phyloP scores from a whole-genome alignment of 495 filamentous ascomycete species.

The Aspergillus campestris region DNA sequence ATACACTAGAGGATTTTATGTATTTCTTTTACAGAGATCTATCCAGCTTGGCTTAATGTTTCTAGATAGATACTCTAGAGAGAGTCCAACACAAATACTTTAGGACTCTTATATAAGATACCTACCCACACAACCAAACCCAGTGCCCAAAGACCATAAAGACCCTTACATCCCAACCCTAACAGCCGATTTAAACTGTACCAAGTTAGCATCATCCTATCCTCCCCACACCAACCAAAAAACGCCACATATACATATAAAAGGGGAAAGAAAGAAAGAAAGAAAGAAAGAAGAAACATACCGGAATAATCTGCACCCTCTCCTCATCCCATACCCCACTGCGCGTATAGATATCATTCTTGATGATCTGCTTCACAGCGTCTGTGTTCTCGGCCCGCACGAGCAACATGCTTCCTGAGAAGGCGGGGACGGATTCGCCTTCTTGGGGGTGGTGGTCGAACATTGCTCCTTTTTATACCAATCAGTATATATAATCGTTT shows the following conservation, averaged over 20 bases:
- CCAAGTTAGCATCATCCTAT: conserved; percentile 3
- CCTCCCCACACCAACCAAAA: neutral
- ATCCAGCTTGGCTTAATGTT: neutral
- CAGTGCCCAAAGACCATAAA: too few species aligned
- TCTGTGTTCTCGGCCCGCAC: conserved; percentile 55
- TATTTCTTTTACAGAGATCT: neutral
- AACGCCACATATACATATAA: neutral
- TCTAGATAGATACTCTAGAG: neutral
- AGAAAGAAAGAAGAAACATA: conserved; percentile 15
- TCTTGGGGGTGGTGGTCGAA: conserved; percentile 58
- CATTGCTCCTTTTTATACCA: conserved; percentile 50
- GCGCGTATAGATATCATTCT: conserved; percentile 62
- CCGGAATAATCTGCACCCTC: conserved; percentile 52
- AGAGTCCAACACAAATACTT: neutral
- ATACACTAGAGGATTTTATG: neutral
- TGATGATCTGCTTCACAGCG: conserved; percentile 55
- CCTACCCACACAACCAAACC: too few species aligned
- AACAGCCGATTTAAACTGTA: conserved; percentile 35
- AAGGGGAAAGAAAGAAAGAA: neutral
- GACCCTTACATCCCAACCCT: conserved; percentile 14
- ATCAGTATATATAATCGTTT: neutral
- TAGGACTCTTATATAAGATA: too few species aligned
- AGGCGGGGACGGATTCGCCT: conserved; percentile 48
- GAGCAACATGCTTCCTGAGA: conserved; percentile 64
- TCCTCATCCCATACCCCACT: conserved; percentile 78